Evolutionary conservation across 805 yeast genomes (phyloP).

Genomic region (Blastobotrys robertii): DNA sequence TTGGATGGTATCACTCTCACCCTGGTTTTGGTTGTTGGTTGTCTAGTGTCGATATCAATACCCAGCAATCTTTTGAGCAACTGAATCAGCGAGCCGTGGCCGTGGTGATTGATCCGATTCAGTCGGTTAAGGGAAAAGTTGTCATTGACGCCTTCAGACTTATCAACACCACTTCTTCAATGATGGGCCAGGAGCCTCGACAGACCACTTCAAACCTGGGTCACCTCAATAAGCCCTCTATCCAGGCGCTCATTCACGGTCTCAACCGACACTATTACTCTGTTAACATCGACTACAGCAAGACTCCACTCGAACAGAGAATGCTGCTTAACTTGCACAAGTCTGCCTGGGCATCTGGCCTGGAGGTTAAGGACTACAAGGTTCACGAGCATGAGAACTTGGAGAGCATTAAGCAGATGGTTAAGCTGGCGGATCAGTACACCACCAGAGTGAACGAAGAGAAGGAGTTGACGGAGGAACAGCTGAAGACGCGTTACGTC

Average conservation of each 20-base stretch:
- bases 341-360: conserved; percentile 91
- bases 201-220: conserved; percentile 96
- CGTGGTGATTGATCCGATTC: conserved; percentile 97
- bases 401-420: conserved; percentile 67
- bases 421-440: conserved; percentile 81
- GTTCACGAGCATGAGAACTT: conserved; percentile 68
- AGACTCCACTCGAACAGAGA: conserved; percentile 83
- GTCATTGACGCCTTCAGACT: conserved; percentile 97
- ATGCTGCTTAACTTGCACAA: conserved; percentile 93
- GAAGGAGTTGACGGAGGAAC: conserved; percentile 76
- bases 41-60: conserved; percentile 92
- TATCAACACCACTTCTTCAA: conserved; percentile 74
- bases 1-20: conserved; percentile 97
- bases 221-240: conserved; percentile 87
- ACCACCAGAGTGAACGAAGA: conserved; percentile 89
- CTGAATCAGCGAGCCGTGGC: conserved; percentile 94
- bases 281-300: conserved; percentile 85
- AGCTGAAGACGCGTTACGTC: conserved; percentile 88
- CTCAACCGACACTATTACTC: conserved; percentile 95
- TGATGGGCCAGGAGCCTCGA: conserved; percentile 97
- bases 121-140: conserved; percentile 96
- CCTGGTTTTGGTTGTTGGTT: conserved; percentile 98
- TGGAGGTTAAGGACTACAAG: conserved; percentile 66
- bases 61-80: conserved; percentile 96
- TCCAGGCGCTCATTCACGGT: conserved; percentile 95